Evolutionary conservation across 352 stramenopile genomes (phyloP).

Genomic region (Peronospora destructor): DNA sequence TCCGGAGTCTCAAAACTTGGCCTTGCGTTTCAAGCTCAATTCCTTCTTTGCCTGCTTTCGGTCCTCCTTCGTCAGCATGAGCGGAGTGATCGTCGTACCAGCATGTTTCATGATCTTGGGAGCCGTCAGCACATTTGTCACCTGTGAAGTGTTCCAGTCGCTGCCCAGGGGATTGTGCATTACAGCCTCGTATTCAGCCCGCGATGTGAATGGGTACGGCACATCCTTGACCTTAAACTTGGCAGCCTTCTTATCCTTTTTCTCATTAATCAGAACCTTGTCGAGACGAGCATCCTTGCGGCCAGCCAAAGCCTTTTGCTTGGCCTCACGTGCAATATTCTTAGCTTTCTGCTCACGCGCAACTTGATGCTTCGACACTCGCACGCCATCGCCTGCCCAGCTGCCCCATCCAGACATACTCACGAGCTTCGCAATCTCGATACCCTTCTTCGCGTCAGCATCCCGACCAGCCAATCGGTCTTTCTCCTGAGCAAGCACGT

Average conservation of each 20-base stretch:
- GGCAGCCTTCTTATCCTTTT: conserved; percentile 84
- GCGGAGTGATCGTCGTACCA: conserved; percentile 91
- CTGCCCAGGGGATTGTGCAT: conserved; percentile 92
- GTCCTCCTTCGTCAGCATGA: conserved; percentile 82
- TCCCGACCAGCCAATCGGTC: conserved; percentile 59
- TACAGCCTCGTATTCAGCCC: conserved; percentile 95
- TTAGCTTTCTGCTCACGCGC: conserved; percentile 74
- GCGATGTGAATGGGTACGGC: conserved; percentile 96
- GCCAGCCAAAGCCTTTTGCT: conserved; percentile 59
- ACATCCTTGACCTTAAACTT: conserved; percentile 87
- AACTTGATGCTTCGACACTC: conserved; percentile 79
- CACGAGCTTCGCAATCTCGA: conserved; percentile 70
- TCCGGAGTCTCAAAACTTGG: conserved; percentile 54
- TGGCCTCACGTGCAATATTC: conserved; percentile 52
- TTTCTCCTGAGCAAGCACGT: conserved; percentile 94
- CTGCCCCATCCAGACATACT: conserved; percentile 87
- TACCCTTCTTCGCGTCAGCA: conserved; percentile 62
- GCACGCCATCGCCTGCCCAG: conserved; percentile 82
- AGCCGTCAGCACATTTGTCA: conserved; percentile 89
- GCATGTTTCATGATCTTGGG: conserved; percentile 90
- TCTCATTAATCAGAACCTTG: conserved; percentile 80
- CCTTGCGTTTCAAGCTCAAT: conserved; percentile 70
- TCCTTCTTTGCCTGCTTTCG: conserved; percentile 80
- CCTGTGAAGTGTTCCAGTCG: conserved; percentile 91
- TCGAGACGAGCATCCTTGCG: conserved; percentile 70